These are phyloP conservation scores for Pseudopyrenochaeta lycopersici DNA, from an alignment of 2,329 filamentous ascomycete genomes.

Conservation along the genomic window DNA sequence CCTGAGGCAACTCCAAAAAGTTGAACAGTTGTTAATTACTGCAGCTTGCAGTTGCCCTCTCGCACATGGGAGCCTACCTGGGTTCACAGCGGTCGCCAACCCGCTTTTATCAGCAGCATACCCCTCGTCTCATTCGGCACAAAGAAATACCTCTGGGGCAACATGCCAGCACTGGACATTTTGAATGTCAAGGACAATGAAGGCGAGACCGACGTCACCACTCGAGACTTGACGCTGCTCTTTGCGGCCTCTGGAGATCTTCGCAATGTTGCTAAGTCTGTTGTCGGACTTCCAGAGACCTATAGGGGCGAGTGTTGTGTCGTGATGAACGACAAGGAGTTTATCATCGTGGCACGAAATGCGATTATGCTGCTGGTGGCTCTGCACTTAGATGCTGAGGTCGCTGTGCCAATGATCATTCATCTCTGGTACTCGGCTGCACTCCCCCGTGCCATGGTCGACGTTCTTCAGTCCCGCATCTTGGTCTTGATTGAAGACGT, in stretches of 20 bases:
- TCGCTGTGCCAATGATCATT: constrained; percentile 46
- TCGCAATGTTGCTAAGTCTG: constrained; percentile 55
- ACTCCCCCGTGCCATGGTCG: constrained; percentile 31
- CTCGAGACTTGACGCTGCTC: constrained; percentile 37
- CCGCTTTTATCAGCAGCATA: constrained; percentile 30
- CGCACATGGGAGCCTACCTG: no score
- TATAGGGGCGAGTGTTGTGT: constrained; percentile 36
- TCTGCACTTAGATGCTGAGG: constrained; percentile 20
- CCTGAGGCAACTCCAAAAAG: no score
- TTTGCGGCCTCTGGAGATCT: constrained; percentile 58
- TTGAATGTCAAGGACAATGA: constrained; percentile 39
- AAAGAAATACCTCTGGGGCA: constrained; percentile 50
- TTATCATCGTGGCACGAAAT: constrained; percentile 53
- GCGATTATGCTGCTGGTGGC: constrained; percentile 52
- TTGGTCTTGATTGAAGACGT: constrained; percentile 46
- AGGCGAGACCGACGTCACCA: constrained; percentile 38
- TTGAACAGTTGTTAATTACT: no score
- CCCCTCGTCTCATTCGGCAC: background rate
- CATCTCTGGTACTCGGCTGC: constrained; percentile 60
- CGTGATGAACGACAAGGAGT: constrained; percentile 53
- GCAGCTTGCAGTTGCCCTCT: no score
- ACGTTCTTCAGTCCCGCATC: constrained; percentile 31
- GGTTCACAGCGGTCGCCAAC: constrained; percentile 31
- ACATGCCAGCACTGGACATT: constrained; percentile 53
- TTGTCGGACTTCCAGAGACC: constrained; percentile 42